phyloP scores from a whole-genome alignment of 257 asterid species.

The Solanum peruvianum region DNA sequence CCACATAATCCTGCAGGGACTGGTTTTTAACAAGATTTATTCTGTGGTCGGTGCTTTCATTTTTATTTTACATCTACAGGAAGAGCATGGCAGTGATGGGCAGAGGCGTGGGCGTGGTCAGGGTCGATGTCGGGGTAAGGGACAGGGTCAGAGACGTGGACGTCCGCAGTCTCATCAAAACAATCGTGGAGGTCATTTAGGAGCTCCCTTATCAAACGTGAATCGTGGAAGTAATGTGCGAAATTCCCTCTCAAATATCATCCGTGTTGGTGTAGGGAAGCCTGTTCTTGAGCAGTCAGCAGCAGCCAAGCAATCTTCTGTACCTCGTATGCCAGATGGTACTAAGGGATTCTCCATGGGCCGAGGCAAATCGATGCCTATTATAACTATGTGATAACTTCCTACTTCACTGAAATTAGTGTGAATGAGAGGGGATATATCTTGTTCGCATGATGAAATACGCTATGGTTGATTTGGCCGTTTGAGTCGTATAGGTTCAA shows the following conservation, averaged over 20 bases:
- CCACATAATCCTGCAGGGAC: background rate
- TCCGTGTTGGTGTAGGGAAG: background rate
- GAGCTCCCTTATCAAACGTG: slow-evolving; percentile 10
- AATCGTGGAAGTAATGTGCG: background rate
- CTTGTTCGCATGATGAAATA: background rate
- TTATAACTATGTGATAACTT: slow-evolving; percentile 19
- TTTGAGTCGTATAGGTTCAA: background rate
- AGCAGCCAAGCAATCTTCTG: slow-evolving; percentile 31
- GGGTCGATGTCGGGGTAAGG: slow-evolving; percentile 32
- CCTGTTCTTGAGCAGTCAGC: slow-evolving; percentile 22
- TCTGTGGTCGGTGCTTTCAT: background rate
- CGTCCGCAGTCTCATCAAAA: slow-evolving; percentile 23
- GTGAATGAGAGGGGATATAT: background rate
- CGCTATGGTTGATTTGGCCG: background rate
- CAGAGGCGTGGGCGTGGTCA: slow-evolving; percentile 20
- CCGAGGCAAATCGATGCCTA: slow-evolving; percentile 64
- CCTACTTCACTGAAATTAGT: background rate
- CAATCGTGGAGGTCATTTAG: slow-evolving; percentile 14
- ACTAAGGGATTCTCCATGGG: slow-evolving; percentile 91
- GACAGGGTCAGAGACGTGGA: background rate
- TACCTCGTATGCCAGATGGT: slow-evolving; percentile 96
- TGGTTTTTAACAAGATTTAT: background rate
- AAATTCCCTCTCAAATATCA: background rate
- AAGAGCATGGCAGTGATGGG: slow-evolving; percentile 29
- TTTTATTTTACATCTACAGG: slow-evolving; percentile 1